Evolutionary conservation across 768 basidiomycete genomes (phyloP), one percentile per base, ranked within the genome.

Genomic region (Rhodotorula diobovata): DNA sequence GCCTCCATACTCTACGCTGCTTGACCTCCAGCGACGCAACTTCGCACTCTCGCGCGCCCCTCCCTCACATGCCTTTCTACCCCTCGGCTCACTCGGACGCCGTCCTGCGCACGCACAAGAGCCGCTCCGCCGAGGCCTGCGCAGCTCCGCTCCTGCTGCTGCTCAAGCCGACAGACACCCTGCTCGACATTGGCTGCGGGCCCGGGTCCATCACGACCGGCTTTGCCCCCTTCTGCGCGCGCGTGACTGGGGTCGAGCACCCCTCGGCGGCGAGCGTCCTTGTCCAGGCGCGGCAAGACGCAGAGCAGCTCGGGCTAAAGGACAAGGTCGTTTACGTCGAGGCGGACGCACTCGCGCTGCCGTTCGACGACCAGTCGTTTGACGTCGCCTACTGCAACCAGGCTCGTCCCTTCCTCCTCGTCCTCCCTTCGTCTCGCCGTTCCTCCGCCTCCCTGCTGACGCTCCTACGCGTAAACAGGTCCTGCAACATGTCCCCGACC

Each of bases 111-210:
- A 79, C 80, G 20, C 83, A 84, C 61, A 71, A 76, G 54, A 74
- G 73, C 74, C 79, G 83, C 39, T 85, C 83, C 23, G 83, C 79
- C 25, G 65, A 80, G 32, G 83, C 84, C 77, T 83, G 82, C 0
- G 83, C 84, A 5, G 79, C 79, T 0, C 83, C 82, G 75, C 79
- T 85, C 34, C 64, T 84, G 45, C 77, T 78, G 18, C 77, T 79
- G 50, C 75, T 85, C 41, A 77, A 80, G 35, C 81, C 82, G 1
- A 63, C 76, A 57, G 81, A 83, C 81, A 70, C 77, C 46, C 80
- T 86, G 66, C 83, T 86, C 54, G 85, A 86, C 75, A 75, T 85
- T 46, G 85, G 85, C 18, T 85, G 83, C 70, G 85, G 85, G 0
- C 85, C 85, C 0, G 85, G 85, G 0, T 84, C 83, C 23, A 85